phyloP scores from a whole-genome alignment of 495 filamentous ascomycete genomes.

The Aspergillus heteromorphus region DNA sequence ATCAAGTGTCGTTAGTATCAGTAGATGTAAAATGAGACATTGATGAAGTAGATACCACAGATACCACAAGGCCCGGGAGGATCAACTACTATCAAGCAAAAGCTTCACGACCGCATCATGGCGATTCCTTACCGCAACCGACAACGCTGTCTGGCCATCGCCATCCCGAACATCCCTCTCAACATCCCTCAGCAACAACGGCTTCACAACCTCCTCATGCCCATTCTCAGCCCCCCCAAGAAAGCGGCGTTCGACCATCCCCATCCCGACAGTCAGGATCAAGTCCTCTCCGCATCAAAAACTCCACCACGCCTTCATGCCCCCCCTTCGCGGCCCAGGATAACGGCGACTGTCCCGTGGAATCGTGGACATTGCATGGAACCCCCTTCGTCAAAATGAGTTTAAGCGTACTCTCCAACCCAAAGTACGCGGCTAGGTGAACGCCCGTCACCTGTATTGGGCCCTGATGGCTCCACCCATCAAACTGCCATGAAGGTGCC shows the following conservation, averaged over 20 bases:
- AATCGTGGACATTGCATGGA: too few relatives aligned
- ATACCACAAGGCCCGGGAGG: too few relatives aligned
- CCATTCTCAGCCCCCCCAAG: not conserved
- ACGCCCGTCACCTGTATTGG: not conserved
- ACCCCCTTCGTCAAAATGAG: not conserved
- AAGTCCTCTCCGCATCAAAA: not conserved
- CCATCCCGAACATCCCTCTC: not conserved
- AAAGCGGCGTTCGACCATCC: not conserved
- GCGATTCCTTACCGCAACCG: not conserved
- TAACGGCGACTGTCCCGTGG: too few relatives aligned
- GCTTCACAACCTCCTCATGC: not conserved
- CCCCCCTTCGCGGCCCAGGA: too few relatives aligned
- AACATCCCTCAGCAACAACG: not conserved
- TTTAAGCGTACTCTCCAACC: not conserved
- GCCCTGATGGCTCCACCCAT: not conserved
- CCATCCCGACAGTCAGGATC: not conserved
- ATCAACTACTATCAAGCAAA: too few relatives aligned
- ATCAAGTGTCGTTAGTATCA: too few relatives aligned
- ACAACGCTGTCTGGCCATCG: not conserved
- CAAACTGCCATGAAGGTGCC: not conserved
- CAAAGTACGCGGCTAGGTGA: not conserved
- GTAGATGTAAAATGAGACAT: too few relatives aligned
- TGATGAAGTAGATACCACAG: too few relatives aligned
- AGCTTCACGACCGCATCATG: not conserved
- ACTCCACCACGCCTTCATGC: too few relatives aligned